Conservation (phyloP, 305 asterid genomes). For the Fraxinus greggii region DNA sequence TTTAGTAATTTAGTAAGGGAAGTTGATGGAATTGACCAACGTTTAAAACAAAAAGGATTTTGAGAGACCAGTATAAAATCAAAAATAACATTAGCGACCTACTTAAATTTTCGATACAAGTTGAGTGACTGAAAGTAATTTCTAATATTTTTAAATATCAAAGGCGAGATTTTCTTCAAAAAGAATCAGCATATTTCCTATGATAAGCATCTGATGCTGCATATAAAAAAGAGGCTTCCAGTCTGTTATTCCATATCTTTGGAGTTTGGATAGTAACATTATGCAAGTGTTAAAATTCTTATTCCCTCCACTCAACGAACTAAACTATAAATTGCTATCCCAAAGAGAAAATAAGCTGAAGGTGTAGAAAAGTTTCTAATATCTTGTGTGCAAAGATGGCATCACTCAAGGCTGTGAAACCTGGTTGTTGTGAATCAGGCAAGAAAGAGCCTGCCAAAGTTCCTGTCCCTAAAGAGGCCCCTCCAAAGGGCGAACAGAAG, state of each 20-base stretch:
- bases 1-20: neutral
- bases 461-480: conserved; percentile 40
- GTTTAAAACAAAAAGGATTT: no score
- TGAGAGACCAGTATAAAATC: neutral
- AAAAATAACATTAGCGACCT: neutral
- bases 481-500: conserved; percentile 48
- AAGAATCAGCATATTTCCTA: conserved; percentile 16
- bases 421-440: conserved; percentile 27
- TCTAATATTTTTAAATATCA: neutral
- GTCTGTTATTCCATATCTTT: conserved; percentile 32
- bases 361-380: neutral
- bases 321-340: conserved; percentile 32
- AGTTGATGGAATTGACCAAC: neutral
- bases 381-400: conserved; percentile 38
- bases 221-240: conserved; percentile 19
- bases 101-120: neutral
- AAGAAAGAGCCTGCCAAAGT: conserved; percentile 51
- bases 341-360: neutral
- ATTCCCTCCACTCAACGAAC: conserved; percentile 21
- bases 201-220: conserved; percentile 56
- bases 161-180: conserved; percentile 10
- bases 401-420: conserved; percentile 56
- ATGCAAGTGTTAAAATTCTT: conserved; percentile 20
- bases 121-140: neutral
- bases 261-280: neutral